Evolutionary conservation across 2,329 filamentous ascomycete species (phyloP), one percentile per base, ranked within the genome.

Genomic region (Monilinia fructigena): DNA sequence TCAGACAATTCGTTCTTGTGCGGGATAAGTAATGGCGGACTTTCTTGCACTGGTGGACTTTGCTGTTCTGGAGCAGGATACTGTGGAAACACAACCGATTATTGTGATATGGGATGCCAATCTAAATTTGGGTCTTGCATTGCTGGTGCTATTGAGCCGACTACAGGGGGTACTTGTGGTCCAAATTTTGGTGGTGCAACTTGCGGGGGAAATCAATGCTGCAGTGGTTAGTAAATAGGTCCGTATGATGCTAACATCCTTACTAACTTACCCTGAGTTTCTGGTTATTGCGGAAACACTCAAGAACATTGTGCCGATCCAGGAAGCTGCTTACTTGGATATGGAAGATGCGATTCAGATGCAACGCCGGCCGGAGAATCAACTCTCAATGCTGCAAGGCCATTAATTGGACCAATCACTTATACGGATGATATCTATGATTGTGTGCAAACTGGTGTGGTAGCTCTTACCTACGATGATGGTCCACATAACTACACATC

Each of bases 391-490:
- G 75, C 86, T 55, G 55, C 65, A 2, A 58, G 87, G 14, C 79
- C 83, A 1, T 79, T 83, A 59, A 69, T 84, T 1, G 86, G 86
- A n/a, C 77, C 70, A 3, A 78, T 88, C 5, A 76, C 78, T 0
- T 88, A 88, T 64, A 86, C 85, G 20, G 79, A 82, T 55, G 82
- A 82, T 42, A 84, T 89, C 68, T 85, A 84, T 70, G 77, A 80
- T 68, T 87, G 84, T 69, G 77, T 78, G 23, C 78, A 80, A 28
- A 79, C 81, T 2, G 85, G 85, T 60, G 84, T 84, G 4, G 81
- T 90, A 69, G 87, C 87, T 23, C 75, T 90, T 65, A 89, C 87
- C 0, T 90, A 84, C 70, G 88, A 90, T 70, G 88, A 90, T 74
- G 88, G 88, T 1, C 88, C 87, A 28, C 84, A 84, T 69, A 76